phyloP scores from a whole-genome alignment of 1,284 basidiomycete species.

The Sanghuangporus weigelae region DNA sequence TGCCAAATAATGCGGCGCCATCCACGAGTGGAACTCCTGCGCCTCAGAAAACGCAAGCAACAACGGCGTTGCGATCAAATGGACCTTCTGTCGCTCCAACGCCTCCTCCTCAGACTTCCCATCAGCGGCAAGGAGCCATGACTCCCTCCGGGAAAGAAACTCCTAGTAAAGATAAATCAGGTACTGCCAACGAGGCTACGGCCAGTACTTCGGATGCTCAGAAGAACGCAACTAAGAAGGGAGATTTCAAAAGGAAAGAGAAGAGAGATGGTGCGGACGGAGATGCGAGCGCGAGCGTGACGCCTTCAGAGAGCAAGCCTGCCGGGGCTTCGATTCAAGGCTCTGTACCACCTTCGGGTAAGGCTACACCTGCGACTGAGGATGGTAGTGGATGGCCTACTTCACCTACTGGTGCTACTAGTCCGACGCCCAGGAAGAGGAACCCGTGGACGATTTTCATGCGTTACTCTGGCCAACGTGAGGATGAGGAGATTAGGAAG shows the following conservation, averaged over 20 bases:
- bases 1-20: conserved; percentile 28
- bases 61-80: conserved; percentile 29
- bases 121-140: conserved; percentile 27
- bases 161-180: conserved; percentile 18
- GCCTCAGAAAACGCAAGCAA: conserved; percentile 32
- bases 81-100: conserved; percentile 28
- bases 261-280: conserved; percentile 34
- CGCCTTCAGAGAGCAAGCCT: conserved; percentile 17
- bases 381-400: conserved; percentile 35
- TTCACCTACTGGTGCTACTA: conserved; percentile 45
- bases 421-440: conserved; percentile 55
- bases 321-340: not conserved
- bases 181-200: not conserved
- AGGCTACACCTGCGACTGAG: conserved; percentile 33
- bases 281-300: conserved; percentile 23
- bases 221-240: conserved; percentile 41
- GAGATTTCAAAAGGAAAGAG: conserved; percentile 40
- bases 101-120: conserved; percentile 27
- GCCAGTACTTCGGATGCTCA: conserved; percentile 28
- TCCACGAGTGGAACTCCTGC: conserved; percentile 34
- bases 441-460: conserved; percentile 86
- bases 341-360: conserved; percentile 33
- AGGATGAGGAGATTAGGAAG: conserved; percentile 66
- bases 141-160: conserved; percentile 28
- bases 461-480: conserved; percentile 54